phyloP scores from a whole-genome alignment of 139 green algal genomes.

The Diplosphaera chodatii region DNA sequence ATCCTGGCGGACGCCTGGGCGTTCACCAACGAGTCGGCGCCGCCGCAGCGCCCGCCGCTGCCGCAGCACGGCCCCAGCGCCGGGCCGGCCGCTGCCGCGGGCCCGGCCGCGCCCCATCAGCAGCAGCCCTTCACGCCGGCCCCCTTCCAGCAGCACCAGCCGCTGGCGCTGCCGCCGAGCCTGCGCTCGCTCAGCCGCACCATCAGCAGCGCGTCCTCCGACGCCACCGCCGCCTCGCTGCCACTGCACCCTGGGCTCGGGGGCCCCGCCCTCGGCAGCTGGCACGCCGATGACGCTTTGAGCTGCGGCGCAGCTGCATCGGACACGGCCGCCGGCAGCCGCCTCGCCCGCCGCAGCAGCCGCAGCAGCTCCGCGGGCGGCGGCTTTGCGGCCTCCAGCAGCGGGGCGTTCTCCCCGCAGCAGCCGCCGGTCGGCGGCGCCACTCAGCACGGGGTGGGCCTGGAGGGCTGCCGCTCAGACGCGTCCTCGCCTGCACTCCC shows the following conservation, averaged over 20 bases:
- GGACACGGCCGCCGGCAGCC: too few relatives aligned
- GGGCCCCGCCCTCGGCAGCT: not conserved
- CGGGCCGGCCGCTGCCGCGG: too few relatives aligned
- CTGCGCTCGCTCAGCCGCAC: not conserved
- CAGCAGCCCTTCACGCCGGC: too few relatives aligned
- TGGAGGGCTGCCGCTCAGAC: not conserved
- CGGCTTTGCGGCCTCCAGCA: not conserved
- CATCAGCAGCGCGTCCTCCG: not conserved
- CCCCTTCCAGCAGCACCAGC: not conserved
- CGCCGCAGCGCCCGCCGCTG: not conserved
- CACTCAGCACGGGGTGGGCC: not conserved
- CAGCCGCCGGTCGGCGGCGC: too few relatives aligned
- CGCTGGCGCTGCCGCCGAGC: too few relatives aligned
- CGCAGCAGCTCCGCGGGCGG: not conserved
- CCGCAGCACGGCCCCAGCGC: not conserved
- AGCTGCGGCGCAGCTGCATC: too few relatives aligned
- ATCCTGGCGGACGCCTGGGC: not conserved
- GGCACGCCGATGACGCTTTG: too few relatives aligned
- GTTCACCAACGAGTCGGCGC: not conserved
- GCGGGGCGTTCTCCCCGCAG: too few relatives aligned
- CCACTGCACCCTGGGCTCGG: not conserved
- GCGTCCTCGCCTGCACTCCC: not conserved
- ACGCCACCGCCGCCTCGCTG: not conserved
- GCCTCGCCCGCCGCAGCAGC: too few relatives aligned
- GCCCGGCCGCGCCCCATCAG: too few relatives aligned